Conservation (phyloP, 179 eudicot species). For the Beta corolliflora region DNA sequence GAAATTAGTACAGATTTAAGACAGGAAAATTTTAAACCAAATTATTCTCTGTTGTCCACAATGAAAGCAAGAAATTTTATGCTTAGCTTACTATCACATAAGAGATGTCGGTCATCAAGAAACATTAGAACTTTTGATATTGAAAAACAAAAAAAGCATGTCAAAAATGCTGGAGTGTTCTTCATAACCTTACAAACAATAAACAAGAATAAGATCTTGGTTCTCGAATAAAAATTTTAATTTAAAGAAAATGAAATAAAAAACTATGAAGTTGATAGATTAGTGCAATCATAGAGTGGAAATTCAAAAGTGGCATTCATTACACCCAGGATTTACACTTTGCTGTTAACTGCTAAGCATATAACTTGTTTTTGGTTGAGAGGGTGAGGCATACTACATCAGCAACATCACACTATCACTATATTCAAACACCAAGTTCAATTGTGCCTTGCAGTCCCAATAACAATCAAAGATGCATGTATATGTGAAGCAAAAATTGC, state of each 20-base stretch:
- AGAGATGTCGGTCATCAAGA: not conserved
- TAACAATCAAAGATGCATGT: not conserved
- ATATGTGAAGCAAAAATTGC: not conserved
- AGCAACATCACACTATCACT: not conserved
- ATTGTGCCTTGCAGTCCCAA: not conserved
- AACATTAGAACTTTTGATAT: not conserved
- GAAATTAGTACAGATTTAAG: not conserved
- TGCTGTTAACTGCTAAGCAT: not conserved
- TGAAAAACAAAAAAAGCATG: not conserved
- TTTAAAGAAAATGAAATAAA: not conserved
- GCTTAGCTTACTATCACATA: not conserved
- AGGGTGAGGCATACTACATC: not conserved
- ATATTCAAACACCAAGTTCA: not conserved
- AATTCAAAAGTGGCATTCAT: not conserved
- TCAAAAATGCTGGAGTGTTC: not conserved
- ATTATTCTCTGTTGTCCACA: not conserved
- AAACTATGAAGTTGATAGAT: not conserved
- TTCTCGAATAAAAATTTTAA: not conserved
- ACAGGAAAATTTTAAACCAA: not conserved
- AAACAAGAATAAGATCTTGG: not conserved
- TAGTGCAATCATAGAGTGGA: not conserved
- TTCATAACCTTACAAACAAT: not conserved
- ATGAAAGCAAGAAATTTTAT: not conserved
- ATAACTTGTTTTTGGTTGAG: not conserved
- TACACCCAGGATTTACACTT: not conserved